Percentiles rank a stretch among this genome's conserved stretches.
Conservation (phyloP, 306 rosid species). For the Castanospermum australe region DNA sequence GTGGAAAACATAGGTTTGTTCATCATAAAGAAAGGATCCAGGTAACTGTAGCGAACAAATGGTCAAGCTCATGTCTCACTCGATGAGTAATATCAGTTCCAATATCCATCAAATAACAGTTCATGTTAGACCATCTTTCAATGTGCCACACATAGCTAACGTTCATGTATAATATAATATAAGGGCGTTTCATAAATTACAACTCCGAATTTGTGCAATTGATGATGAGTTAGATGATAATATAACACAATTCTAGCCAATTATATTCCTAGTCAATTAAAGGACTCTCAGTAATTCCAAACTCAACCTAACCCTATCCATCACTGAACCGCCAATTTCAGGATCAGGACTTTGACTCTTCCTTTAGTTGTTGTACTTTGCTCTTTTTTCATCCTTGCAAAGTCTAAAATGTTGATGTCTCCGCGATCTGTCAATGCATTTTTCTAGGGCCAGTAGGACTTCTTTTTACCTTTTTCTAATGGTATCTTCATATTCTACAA, state of each 20-base stretch:
- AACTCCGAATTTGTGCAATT: not conserved
- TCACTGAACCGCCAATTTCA: conserved; percentile 41
- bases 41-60: not conserved
- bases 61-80: not conserved
- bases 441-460: not conserved
- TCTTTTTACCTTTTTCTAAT: not conserved
- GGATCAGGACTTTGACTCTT: conserved; percentile 48
- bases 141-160: conserved; percentile 12
- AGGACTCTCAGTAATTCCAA: not conserved
- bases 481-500: not conserved
- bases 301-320: conserved; percentile 29
- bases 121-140: conserved; percentile 19
- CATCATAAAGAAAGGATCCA: not conserved
- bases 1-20: not conserved
- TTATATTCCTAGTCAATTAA: not conserved
- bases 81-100: not conserved
- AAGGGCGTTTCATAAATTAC: not conserved
- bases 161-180: not conserved
- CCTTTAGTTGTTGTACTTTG: not conserved
- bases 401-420: not conserved
- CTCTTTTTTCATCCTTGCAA: not conserved
- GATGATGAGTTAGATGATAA: not conserved
- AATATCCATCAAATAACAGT: not conserved
- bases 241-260: not conserved
- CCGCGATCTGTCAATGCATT: not conserved